Evolutionary conservation across 2,329 filamentous ascomycete genomes (phyloP).

Genomic region (Coleophoma cylindrospora): DNA sequence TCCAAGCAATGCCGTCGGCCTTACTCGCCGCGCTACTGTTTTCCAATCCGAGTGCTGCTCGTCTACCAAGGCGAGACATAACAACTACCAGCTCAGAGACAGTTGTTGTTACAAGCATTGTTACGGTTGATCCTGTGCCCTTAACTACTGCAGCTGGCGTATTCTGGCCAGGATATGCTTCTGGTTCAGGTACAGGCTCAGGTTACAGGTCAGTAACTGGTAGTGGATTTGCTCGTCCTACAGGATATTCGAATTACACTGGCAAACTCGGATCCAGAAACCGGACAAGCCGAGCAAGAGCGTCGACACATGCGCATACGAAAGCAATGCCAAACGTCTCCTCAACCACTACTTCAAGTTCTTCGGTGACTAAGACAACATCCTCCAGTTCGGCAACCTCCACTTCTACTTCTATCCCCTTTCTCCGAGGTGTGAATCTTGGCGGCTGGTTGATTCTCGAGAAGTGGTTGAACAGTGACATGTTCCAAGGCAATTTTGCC

Average conservation of each 20-base stretch:
- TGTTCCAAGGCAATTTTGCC: constrained; percentile 26
- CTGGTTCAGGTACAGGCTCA: constrained; percentile 1
- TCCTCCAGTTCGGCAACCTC: background rate
- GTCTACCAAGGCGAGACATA: constrained; percentile 1
- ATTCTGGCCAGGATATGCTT: constrained; percentile 4
- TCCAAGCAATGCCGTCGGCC: constrained; percentile 6
- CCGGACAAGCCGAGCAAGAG: background rate
- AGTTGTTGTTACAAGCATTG: constrained; percentile 6
- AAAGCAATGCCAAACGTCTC: constrained; percentile 1
- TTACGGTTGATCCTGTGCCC: constrained; percentile 10
- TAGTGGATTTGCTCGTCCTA: constrained; percentile 7
- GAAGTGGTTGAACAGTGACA: constrained; percentile 37
- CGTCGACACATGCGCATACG: background rate
- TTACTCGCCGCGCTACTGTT: constrained; percentile 14
- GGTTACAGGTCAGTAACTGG: constrained; percentile 2
- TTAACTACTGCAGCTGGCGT: constrained; percentile 3
- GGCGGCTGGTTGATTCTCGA: constrained; percentile 28
- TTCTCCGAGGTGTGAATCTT: constrained; percentile 31
- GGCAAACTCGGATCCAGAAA: background rate
- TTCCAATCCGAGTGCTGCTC: constrained; percentile 8
- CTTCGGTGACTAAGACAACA: background rate
- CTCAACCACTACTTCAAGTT: background rate
- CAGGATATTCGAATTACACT: constrained; percentile 5
- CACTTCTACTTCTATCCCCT: constrained; percentile 7
- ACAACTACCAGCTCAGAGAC: constrained; percentile 1